Evolutionary conservation across 2,329 filamentous ascomycete species (phyloP).

Genomic region (Arachnopeziza araneosa): DNA sequence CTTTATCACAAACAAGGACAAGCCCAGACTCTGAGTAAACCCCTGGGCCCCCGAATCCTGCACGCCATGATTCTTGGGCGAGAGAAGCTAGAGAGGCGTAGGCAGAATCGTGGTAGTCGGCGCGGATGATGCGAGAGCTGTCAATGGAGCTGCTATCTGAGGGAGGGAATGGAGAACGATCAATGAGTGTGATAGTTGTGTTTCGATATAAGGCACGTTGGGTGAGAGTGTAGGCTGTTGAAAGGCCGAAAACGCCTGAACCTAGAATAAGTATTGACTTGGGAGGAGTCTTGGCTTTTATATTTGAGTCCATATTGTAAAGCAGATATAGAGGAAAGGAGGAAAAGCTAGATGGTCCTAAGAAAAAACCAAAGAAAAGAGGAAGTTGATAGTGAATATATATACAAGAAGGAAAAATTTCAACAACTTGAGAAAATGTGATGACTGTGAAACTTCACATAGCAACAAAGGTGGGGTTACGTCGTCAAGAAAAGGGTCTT

Average conservation of each 20-base stretch:
- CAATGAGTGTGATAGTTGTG: constrained; percentile 53
- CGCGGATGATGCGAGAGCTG: constrained; percentile 57
- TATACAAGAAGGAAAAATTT: too few relatives aligned
- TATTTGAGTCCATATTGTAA: background rate
- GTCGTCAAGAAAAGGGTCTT: too few relatives aligned
- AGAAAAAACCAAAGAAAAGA: too few relatives aligned
- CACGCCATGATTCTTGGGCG: constrained; percentile 67
- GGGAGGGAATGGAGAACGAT: constrained; percentile 53
- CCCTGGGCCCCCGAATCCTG: constrained; percentile 34
- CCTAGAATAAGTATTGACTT: constrained; percentile 62
- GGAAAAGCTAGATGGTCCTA: background rate
- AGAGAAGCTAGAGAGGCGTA: constrained; percentile 70
- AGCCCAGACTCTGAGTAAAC: constrained; percentile 65
- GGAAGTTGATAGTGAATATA: too few relatives aligned
- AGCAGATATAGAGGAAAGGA: background rate
- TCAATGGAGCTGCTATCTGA: constrained; percentile 57
- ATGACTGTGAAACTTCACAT: too few relatives aligned
- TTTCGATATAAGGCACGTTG: constrained; percentile 48
- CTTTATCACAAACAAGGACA: constrained; percentile 53
- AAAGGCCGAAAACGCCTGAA: constrained; percentile 51
- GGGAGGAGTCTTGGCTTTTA: constrained; percentile 26
- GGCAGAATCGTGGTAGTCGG: constrained; percentile 74
- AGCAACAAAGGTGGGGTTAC: too few relatives aligned
- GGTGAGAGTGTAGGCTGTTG: constrained; percentile 65
- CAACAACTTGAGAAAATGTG: too few relatives aligned